Evolutionary conservation across 495 filamentous ascomycete species (phyloP).

Genomic region (Penicillium daleae): DNA sequence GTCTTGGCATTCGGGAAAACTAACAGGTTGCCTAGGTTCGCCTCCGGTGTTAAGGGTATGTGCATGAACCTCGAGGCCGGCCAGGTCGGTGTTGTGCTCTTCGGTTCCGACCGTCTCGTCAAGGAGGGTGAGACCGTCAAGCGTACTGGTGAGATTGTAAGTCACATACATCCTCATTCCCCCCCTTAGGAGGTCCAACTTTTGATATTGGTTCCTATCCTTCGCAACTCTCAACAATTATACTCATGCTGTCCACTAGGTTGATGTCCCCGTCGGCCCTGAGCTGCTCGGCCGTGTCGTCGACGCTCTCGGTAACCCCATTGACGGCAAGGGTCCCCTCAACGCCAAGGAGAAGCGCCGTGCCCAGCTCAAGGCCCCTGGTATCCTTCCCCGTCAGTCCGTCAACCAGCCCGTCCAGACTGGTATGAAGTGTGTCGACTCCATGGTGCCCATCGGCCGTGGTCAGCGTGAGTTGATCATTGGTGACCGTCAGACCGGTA

Average conservation of each 20-base stretch:
- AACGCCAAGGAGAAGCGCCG: slow-evolving; percentile 90
- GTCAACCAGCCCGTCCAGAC: slow-evolving; percentile 99
- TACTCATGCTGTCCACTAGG: slow-evolving; percentile 57
- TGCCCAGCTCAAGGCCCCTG: slow-evolving; percentile 98
- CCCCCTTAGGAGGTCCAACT: slow-evolving; percentile 8
- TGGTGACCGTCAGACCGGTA: slow-evolving; percentile 99
- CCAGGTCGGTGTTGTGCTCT: slow-evolving; percentile 99
- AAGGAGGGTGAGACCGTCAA: slow-evolving; percentile 99
- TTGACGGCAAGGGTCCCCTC: slow-evolving; percentile 97
- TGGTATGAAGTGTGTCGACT: slow-evolving; percentile 98
- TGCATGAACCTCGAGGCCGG: slow-evolving; percentile 99
- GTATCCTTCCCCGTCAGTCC: slow-evolving; percentile 94
- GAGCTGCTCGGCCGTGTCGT: slow-evolving; percentile 97
- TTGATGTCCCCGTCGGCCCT: slow-evolving; percentile 93
- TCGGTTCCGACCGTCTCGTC: slow-evolving; percentile 99
- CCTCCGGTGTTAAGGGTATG: slow-evolving; percentile 99
- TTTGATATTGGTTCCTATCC: slow-evolving; percentile 20
- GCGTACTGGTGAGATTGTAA: slow-evolving; percentile 98
- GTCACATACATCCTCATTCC: slow-evolving; percentile 41
- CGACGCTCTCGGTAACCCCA: slow-evolving; percentile 97
- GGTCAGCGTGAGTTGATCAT: slow-evolving; percentile 99
- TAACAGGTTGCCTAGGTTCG: slow-evolving; percentile 73
- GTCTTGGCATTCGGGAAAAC: slow-evolving; percentile 32
- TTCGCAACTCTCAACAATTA: neutral
- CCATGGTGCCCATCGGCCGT: slow-evolving; percentile 99